phyloP scores from a whole-genome alignment of 805 yeast genomes.

The Saturnispora saitoi region DNA sequence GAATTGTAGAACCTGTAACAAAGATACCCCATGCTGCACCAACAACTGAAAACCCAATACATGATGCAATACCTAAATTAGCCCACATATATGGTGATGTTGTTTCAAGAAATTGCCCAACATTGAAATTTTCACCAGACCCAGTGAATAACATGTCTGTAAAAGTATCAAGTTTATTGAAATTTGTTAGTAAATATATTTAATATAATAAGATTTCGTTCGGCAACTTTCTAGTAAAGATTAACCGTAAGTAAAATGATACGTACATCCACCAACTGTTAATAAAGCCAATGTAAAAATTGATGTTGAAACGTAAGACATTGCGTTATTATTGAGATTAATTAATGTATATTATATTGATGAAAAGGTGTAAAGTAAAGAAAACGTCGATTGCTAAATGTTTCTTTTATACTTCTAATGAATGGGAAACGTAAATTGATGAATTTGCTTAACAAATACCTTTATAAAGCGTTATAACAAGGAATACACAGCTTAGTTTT shows the following conservation, averaged over 20 bases:
- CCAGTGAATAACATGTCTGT: constrained; percentile 72
- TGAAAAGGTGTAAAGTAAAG: not conserved
- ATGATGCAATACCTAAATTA: constrained; percentile 73
- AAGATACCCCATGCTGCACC: constrained; percentile 99
- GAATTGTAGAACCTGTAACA: constrained; percentile 85
- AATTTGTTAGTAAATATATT: not conserved
- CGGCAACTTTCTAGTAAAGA: constrained; percentile 36
- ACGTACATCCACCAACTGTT: constrained; percentile 33
- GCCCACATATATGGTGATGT: constrained; percentile 99
- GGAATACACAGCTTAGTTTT: not conserved
- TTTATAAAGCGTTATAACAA: not conserved
- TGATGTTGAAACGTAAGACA: constrained; percentile 11
- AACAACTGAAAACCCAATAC: constrained; percentile 89
- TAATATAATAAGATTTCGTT: constrained; percentile 32
- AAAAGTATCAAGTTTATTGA: not conserved
- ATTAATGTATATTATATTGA: not conserved
- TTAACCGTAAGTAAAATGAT: constrained; percentile 90
- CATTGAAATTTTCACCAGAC: constrained; percentile 83
- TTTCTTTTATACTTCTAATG: too few relatives aligned
- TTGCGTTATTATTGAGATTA: not conserved
- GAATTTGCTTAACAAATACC: not conserved
- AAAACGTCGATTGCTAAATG: too few relatives aligned
- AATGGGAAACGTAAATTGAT: not conserved
- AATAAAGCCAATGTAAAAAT: constrained; percentile 9
- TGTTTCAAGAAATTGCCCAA: constrained; percentile 76